Base-by-base conservation (phyloP, 2,329 filamentous ascomycete genomes). In the Aspergillus costaricaensis region DNA sequence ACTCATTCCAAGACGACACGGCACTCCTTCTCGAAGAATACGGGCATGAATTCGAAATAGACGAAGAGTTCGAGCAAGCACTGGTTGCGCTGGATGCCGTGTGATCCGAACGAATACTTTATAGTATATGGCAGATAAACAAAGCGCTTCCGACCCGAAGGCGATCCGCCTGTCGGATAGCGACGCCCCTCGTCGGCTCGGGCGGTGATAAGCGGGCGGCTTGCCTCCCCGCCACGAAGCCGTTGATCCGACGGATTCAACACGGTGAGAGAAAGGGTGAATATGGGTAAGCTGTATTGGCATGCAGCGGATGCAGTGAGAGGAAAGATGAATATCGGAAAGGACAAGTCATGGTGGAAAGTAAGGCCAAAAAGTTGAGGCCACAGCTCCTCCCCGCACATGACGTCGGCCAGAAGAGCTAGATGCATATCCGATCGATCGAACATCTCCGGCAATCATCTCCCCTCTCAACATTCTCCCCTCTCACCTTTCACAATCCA, bases 1-100 rank as follows among this genome's bases (percentile, higher is more conserved):
- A 70, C 14, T 75, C 74, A 5, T 77, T 77, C 49, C 67, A 68
- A 41, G 74, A 77, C 12, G 74, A 76, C 14, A 76, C 74, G 6
- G 72, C 74, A 2, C 62, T 70, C 17, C 67, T 72, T 4, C 58
- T 73, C 21, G 66, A 73, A 50, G 62, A 67, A 8, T 69, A 70
- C 32, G 64, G 56, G 4, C 55, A 65, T 21, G 63, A 68, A 15
- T 59, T 70, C 4, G 66, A 65, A 10, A 58, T 58, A 21, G 61
- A 68, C n/a, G 60, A 68, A 14, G 60, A 67, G 17, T 65, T 67
- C 14, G 62, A 68, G 36, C 57, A 61, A 41, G 67, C 65, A 44
- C 50, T 68, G 56, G 58, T 62, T 41, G 60, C 58, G 44, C 53
- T 68, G 47, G 59, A 63, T 53, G 53, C 58, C n/a, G 60, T 57